Percentiles rank a stretch among this genome's conserved stretches.
phyloP scores from a whole-genome alignment of 768 basidiomycete species.

The Rhodosporidiobolus sp. region DNA sequence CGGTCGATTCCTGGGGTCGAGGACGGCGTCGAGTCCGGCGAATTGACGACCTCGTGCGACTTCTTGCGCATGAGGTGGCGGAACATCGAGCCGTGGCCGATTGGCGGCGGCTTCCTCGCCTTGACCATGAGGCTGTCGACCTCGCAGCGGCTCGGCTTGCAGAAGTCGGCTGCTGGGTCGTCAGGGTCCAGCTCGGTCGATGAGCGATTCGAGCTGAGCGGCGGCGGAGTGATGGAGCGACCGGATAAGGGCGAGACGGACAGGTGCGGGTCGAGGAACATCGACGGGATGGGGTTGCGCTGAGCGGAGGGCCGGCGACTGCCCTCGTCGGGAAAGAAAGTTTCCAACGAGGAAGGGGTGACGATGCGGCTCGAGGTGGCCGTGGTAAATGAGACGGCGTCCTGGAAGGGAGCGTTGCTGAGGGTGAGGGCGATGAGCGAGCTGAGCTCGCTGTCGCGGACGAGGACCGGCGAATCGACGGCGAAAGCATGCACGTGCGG shows the following conservation, averaged over 20 bases:
- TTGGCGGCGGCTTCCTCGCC: conserved; percentile 8
- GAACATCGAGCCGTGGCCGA: conserved; percentile 5
- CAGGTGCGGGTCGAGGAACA: conserved; percentile 4
- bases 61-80: conserved; percentile 21
- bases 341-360: neutral
- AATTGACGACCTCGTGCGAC: conserved; percentile 8
- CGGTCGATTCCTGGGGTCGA: conserved; percentile 4
- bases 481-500: conserved; percentile 18
- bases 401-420: conserved; percentile 17
- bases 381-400: neutral
- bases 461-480: conserved; percentile 10
- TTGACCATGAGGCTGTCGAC: conserved; percentile 16
- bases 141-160: no score
- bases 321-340: neutral
- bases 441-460: conserved; percentile 21
- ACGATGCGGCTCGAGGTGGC: neutral
- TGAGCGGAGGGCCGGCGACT: neutral
- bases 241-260: neutral
- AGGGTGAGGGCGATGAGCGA: conserved; percentile 33
- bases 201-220: neutral
- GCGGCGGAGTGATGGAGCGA: neutral
- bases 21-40: neutral
- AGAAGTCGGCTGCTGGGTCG: conserved; percentile 1
- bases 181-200: conserved; percentile 19
- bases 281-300: conserved; percentile 6